Conservation (phyloP, 2,329 filamentous ascomycete genomes). For the Diaporthe amygdali region DNA sequence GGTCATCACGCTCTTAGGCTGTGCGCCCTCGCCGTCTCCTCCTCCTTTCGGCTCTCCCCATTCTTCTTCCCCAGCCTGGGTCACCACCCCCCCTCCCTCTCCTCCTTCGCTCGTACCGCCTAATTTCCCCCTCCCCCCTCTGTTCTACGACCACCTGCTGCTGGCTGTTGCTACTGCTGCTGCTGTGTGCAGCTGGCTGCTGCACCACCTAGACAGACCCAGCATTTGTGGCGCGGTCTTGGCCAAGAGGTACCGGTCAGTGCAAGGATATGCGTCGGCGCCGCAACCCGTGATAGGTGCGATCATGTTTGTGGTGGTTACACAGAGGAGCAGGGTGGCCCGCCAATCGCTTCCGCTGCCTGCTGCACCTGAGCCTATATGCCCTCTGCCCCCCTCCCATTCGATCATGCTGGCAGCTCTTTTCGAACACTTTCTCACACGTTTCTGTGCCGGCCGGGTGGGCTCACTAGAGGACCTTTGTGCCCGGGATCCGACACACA, state of each 20-base stretch:
- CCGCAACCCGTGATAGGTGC: constrained; percentile 7
- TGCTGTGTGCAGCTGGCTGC: constrained; percentile 3
- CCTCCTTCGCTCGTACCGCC: background rate
- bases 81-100: background rate
- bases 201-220: background rate
- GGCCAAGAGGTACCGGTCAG: constrained; percentile 1
- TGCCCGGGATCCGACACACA: constrained; percentile 4
- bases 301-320: constrained; percentile 12
- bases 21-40: constrained; percentile 8
- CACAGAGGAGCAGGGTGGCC: constrained; percentile 3
- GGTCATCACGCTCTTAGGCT: constrained; percentile 9
- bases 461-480: background rate
- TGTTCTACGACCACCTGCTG: background rate
- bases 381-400: background rate
- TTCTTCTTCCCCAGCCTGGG: background rate
- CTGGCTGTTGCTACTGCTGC: background rate
- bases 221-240: constrained; percentile 9
- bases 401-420: background rate
- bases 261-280: background rate
- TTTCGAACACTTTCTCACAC: background rate
- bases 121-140: background rate
- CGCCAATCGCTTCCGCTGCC: background rate
- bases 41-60: background rate
- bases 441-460: constrained; percentile 9
- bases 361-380: background rate